These are phyloP conservation scores for Phialemonium atrogriseum DNA, from an alignment of 2,329 filamentous ascomycete species.

Conservation along the genomic window DNA sequence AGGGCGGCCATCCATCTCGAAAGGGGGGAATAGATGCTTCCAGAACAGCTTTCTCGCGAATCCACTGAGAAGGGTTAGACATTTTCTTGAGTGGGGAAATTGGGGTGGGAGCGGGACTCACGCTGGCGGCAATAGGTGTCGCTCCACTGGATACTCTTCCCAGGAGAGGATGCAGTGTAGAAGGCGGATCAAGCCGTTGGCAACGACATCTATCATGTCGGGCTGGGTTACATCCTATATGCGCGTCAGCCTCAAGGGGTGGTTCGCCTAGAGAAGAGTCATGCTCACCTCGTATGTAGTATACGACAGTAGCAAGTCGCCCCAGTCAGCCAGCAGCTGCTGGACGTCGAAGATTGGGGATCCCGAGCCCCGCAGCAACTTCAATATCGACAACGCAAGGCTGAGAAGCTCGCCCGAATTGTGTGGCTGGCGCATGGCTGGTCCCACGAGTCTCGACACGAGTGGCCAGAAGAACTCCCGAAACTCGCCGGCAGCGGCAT, in stretches of 20 bases:
- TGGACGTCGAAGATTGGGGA: constrained; percentile 20
- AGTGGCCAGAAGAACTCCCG: constrained; percentile 40
- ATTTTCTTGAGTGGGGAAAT: background rate
- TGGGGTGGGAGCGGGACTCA: no score
- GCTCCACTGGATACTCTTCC: constrained; percentile 9
- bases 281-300: constrained; percentile 21
- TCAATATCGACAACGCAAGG: constrained; percentile 31
- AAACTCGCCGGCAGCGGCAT: constrained; percentile 27
- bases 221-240: constrained; percentile 29
- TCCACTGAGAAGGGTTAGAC: constrained; percentile 9
- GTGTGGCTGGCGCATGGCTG: constrained; percentile 20
- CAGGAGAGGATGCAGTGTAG: constrained; percentile 20
- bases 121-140: constrained; percentile 9
- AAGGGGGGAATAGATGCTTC: constrained; percentile 57
- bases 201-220: constrained; percentile 25
- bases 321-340: constrained; percentile 16
- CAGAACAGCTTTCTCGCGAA: constrained; percentile 47
- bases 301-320: constrained; percentile 18
- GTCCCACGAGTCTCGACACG: constrained; percentile 26
- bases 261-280: constrained; percentile 8
- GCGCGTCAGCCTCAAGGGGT: constrained; percentile 13
- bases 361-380: constrained; percentile 25
- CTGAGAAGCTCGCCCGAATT: constrained; percentile 38
- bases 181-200: constrained; percentile 26
- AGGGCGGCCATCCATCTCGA: constrained; percentile 11